These are phyloP conservation scores for Anisodus acutangulus DNA, from an alignment of 257 asterid genomes.

Conservation along the genomic window DNA sequence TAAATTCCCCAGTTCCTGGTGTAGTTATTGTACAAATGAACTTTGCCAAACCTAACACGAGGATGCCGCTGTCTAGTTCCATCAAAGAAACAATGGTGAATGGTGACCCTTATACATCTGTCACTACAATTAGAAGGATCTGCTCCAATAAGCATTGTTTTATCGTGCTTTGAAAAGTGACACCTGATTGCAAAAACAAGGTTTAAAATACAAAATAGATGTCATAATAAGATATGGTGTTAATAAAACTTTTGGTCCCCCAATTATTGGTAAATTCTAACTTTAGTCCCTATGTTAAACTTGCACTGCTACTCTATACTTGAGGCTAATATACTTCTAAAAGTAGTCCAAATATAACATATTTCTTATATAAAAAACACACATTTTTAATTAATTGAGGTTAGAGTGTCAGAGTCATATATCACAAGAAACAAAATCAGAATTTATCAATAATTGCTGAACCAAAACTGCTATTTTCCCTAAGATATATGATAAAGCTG, in stretches of 20 bases:
- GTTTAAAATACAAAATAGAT: background rate
- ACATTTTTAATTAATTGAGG: too few relatives aligned
- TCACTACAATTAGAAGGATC: slow-evolving; percentile 70
- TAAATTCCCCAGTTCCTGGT: slow-evolving; percentile 80
- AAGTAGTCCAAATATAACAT: too few relatives aligned
- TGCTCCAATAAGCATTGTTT: slow-evolving; percentile 79
- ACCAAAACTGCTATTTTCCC: too few relatives aligned
- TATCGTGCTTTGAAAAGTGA: slow-evolving; percentile 77
- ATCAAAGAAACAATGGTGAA: slow-evolving; percentile 92
- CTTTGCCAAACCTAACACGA: slow-evolving; percentile 87
- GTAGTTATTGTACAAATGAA: slow-evolving; percentile 84
- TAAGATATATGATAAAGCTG: background rate
- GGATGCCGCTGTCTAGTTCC: slow-evolving; percentile 95
- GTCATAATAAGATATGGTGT: background rate
- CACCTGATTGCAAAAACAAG: slow-evolving; percentile 52
- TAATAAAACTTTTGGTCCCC: too few relatives aligned
- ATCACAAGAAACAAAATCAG: too few relatives aligned
- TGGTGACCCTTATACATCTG: slow-evolving; percentile 76
- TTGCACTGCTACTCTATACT: too few relatives aligned
- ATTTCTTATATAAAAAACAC: too few relatives aligned
- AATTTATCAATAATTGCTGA: too few relatives aligned
- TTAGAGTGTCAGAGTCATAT: too few relatives aligned
- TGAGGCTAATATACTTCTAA: too few relatives aligned
- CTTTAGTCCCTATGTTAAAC: too few relatives aligned
- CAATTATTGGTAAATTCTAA: too few relatives aligned